Evolutionary conservation across 2,329 filamentous ascomycete species (phyloP), one percentile per base, ranked within the genome.

Genomic region (Dactylellina haptotyla): DNA sequence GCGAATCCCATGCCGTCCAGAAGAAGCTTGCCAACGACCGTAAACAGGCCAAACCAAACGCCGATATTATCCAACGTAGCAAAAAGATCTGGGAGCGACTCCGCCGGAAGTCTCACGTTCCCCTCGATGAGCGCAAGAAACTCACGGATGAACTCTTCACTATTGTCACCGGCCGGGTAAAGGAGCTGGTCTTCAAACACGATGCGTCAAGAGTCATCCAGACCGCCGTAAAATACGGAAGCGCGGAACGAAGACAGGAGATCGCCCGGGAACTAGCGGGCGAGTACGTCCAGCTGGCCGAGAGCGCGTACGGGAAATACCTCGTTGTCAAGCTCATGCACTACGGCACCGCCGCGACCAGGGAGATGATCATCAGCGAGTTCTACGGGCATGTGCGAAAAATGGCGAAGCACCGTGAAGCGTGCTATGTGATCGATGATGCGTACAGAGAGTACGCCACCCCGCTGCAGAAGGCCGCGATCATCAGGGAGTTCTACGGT

Each of bases 1-100:
- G 89, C 79, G 95, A 99, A 84, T 89, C 93, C 20, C 95, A 98
- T 81, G 88, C 89, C 54, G 97, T 97, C 82, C 95, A 99, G 83
- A 97, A 94, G 82, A 90, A 90, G 75, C 84, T 97, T 56, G 90
- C 88, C 23, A 90, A 89, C 79, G 94, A 98, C 80, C 91, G 96
- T 77, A 97, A 93, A 84, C 89, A 91, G 37, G 89, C 91, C 45
- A 98, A 97, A 83, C 95, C 95, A 23, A 89, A 98, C 77, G 93
- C 94, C 79, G 93, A 98, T 80, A 88, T 91, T 79, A 89, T 98
- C 76, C 87, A 89, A 75, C 89, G 93, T 75, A 91, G 92, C 61
- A 99, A 99, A 85, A 96, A 97, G 84, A 87, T 99, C 59, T 99
- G 95, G 96, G 95, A 99, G 84, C 88, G 91, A 75, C 83, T 99